Conservation (phyloP, 208 protist genomes). For the Crithidia expoeki region DNA sequence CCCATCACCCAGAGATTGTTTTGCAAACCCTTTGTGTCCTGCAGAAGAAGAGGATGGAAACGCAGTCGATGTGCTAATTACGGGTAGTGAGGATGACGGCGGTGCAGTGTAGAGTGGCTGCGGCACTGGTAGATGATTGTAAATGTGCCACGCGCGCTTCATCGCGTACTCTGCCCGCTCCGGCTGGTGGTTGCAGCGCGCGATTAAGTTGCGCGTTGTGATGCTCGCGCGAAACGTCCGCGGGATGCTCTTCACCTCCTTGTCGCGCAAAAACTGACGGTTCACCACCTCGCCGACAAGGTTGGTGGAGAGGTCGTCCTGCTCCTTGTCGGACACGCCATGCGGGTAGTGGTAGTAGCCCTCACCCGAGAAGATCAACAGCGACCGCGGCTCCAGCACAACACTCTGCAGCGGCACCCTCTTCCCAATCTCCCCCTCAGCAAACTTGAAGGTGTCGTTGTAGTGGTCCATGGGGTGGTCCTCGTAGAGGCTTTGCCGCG, state of each 20-base stretch:
- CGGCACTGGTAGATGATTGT: conserved; percentile 72
- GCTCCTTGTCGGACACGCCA: conserved; percentile 74
- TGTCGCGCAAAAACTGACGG: conserved; percentile 64
- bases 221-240: conserved; percentile 82
- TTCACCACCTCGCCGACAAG: conserved; percentile 80
- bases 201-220: conserved; percentile 86
- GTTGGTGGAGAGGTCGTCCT: conserved; percentile 59
- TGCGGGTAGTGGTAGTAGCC: conserved; percentile 90
- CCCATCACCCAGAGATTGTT: no score
- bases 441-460: conserved; percentile 93
- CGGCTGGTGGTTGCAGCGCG: conserved; percentile 86
- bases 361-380: conserved; percentile 83
- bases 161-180: conserved; percentile 81
- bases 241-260: conserved; percentile 46
- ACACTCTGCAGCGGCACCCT: conserved; percentile 70
- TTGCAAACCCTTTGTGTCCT: no score
- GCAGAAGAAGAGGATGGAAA: not conserved
- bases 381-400: conserved; percentile 86
- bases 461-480: conserved; percentile 91
- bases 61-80: not conserved
- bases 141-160: conserved; percentile 88
- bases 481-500: conserved; percentile 69
- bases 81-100: not conserved
- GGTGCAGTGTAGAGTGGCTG: conserved; percentile 53
- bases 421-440: conserved; percentile 65